Evolutionary conservation across 441 rosid species (phyloP).

Genomic region (Flueggea neowawraea): DNA sequence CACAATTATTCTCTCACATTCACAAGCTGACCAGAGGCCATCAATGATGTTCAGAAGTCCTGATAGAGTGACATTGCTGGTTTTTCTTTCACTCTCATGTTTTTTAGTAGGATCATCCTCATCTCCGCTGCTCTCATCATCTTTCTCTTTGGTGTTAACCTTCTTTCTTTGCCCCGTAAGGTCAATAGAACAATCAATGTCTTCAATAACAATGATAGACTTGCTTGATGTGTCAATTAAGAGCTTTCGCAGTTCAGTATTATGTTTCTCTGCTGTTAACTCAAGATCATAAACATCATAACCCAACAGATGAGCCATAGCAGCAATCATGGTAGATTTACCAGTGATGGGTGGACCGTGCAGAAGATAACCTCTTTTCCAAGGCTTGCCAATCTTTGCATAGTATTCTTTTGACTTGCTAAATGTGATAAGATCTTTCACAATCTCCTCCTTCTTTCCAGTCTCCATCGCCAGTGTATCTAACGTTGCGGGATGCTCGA

Average conservation of each 20-base stretch:
- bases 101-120: background rate
- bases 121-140: background rate
- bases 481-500: slow-evolving; percentile 18
- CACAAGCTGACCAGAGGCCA: slow-evolving; percentile 25
- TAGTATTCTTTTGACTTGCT: slow-evolving; percentile 13
- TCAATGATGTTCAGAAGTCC: slow-evolving; percentile 19
- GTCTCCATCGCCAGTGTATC: slow-evolving; percentile 14
- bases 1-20: slow-evolving; percentile 21
- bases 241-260: slow-evolving; percentile 15
- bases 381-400: slow-evolving; percentile 13
- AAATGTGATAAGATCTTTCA: slow-evolving; percentile 17
- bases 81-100: background rate
- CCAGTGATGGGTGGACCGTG: slow-evolving; percentile 21
- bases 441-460: slow-evolving; percentile 11
- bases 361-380: slow-evolving; percentile 20
- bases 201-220: slow-evolving; percentile 19
- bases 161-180: slow-evolving; percentile 20
- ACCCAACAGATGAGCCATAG: slow-evolving; percentile 13
- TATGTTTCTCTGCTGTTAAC: slow-evolving; percentile 15
- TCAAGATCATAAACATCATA: slow-evolving; percentile 18
- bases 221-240: slow-evolving; percentile 12
- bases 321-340: slow-evolving; percentile 20
- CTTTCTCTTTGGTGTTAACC: background rate
- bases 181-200: slow-evolving; percentile 21
- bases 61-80: slow-evolving; percentile 15